A percentile compares a stretch with the other conserved stretches of the same genome.
Conservation (phyloP, 129 eudicot genomes). For the Tagetes erecta region DNA sequence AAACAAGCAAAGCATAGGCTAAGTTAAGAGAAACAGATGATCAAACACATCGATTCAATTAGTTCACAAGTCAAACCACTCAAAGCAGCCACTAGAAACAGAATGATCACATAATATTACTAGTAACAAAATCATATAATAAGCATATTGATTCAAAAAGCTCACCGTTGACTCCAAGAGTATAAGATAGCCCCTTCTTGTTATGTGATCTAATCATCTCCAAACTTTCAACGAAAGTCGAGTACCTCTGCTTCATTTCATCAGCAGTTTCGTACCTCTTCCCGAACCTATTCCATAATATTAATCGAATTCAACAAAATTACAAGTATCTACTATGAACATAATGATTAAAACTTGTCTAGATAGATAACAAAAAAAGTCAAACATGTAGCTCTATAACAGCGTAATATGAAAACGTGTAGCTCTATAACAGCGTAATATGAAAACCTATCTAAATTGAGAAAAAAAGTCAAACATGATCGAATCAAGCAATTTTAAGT, state of each 20-base stretch:
- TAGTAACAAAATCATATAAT: too few relatives aligned
- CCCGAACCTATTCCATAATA: conserved; percentile 52
- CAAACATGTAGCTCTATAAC: not conserved
- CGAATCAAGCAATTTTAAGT: too few relatives aligned
- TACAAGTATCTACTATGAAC: not conserved
- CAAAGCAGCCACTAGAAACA: not conserved
- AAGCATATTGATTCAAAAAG: not conserved
- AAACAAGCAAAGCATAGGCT: conserved; percentile 2
- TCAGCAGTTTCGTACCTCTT: conserved; percentile 69
- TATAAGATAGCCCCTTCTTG: conserved; percentile 61
- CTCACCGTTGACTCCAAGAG: conserved; percentile 82
- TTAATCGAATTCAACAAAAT: not conserved
- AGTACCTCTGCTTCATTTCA: conserved; percentile 69
- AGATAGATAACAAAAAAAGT: too few relatives aligned
- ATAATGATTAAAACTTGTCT: too few relatives aligned
- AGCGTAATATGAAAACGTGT: too few relatives aligned
- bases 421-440: too few relatives aligned
- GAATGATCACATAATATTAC: too few relatives aligned
- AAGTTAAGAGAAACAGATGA: not conserved
- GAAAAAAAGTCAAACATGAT: too few relatives aligned
- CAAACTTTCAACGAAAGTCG: conserved; percentile 65
- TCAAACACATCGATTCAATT: not conserved
- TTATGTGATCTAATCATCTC: conserved; percentile 78
- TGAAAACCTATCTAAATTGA: too few relatives aligned
- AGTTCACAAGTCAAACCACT: not conserved